A percentile compares a stretch with the other conserved stretches of the same genome.
phyloP scores from a whole-genome alignment of 2,329 filamentous ascomycete species.

The Fusarium drepaniforme region DNA sequence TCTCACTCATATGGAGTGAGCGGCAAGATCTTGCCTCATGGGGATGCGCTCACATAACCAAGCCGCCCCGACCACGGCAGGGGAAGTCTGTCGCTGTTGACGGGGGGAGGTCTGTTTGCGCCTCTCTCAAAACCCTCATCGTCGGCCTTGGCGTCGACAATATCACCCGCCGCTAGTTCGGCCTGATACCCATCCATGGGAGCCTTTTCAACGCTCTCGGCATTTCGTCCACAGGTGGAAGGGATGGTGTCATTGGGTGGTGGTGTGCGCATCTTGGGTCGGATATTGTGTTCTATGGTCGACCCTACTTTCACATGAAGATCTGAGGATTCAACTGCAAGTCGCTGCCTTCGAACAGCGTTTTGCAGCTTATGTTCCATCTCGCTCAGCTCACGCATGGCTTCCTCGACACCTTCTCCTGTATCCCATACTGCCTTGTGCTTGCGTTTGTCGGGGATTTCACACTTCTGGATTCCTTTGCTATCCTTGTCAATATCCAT shows the following conservation, averaged over 20 bases:
- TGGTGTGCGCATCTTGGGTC: conserved; percentile 19
- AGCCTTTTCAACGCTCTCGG: conserved; percentile 28
- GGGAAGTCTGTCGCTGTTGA: conserved; percentile 86
- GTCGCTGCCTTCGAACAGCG: conserved; percentile 59
- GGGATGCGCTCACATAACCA: conserved; percentile 77
- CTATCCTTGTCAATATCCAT: conserved; percentile 14
- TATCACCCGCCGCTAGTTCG: conserved; percentile 37
- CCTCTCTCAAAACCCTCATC: conserved; percentile 50
- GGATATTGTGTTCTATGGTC: background rate
- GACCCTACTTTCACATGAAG: conserved; percentile 26
- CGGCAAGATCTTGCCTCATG: conserved; percentile 12
- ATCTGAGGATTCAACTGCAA: conserved; percentile 58
- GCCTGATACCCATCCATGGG: conserved; percentile 40
- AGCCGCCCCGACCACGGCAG: conserved; percentile 91
- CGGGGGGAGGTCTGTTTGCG: conserved; percentile 73
- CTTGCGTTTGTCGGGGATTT: background rate
- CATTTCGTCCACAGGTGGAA: conserved; percentile 9
- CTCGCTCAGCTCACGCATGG: conserved; percentile 59
- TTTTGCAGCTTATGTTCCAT: conserved; percentile 62
- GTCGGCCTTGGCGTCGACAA: conserved; percentile 30
- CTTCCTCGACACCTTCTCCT: conserved; percentile 50
- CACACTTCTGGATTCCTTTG: background rate
- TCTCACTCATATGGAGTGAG: conserved; percentile 14
- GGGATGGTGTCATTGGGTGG: background rate
- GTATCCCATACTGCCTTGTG: conserved; percentile 20